These are phyloP conservation scores for Capsicum rhomboideum DNA, from an alignment of 257 asterid species.

Conservation along the genomic window DNA sequence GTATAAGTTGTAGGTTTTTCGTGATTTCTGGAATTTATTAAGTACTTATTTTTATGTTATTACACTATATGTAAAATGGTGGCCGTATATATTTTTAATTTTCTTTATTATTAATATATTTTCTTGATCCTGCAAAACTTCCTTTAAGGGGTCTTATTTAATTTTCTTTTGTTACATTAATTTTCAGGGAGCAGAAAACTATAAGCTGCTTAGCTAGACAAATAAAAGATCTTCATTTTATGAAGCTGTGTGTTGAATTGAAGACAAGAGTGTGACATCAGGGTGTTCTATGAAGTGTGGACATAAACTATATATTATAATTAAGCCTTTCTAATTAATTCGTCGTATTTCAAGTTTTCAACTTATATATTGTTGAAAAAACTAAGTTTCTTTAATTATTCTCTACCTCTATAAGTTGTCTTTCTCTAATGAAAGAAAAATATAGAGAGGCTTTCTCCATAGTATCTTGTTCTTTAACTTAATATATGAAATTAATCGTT, in stretches of 20 bases:
- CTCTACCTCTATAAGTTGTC: not conserved
- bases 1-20: not conserved
- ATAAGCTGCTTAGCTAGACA: constrained; percentile 38
- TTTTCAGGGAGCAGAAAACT: constrained; percentile 49
- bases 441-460: not conserved
- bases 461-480: not conserved
- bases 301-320: not conserved
- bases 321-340: not conserved
- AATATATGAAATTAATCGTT: no score
- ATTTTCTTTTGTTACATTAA: not conserved
- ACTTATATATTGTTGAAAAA: not conserved
- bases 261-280: not conserved
- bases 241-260: not conserved
- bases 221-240: constrained; percentile 11
- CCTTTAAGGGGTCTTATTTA: not conserved
- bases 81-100: not conserved
- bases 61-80: not conserved
- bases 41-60: not conserved
- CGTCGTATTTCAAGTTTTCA: not conserved
- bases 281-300: not conserved
- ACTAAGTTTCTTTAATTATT: not conserved
- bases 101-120: not conserved
- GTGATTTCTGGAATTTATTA: not conserved
- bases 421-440: not conserved
- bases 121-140: no score